These are phyloP conservation scores for Nannochloris sp. DNA, from an alignment of 139 green algal species.

Conservation along the genomic window DNA sequence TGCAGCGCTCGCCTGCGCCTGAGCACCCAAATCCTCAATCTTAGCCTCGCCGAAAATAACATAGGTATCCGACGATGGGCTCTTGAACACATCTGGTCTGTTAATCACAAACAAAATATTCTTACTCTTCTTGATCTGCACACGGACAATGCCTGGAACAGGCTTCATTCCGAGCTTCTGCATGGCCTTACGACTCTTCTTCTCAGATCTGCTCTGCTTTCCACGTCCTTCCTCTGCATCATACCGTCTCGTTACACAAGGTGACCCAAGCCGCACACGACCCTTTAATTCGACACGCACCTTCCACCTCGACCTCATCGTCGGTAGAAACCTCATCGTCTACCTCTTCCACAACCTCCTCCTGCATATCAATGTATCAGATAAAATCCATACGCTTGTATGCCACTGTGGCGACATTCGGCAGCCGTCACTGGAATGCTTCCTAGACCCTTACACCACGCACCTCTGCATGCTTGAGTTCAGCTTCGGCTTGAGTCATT, in stretches of 20 bases:
- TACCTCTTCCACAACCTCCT: slow-evolving; percentile 23
- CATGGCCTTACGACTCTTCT: slow-evolving; percentile 98
- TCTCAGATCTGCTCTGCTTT: slow-evolving; percentile 94
- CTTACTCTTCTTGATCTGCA: slow-evolving; percentile 98
- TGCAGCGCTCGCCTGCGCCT: slow-evolving; percentile 65
- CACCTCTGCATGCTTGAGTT: slow-evolving; percentile 1
- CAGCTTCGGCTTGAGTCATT: slow-evolving; percentile 14
- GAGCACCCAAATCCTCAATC: slow-evolving; percentile 94
- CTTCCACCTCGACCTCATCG: slow-evolving; percentile 19
- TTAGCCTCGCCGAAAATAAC: slow-evolving; percentile 99
- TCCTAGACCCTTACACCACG: background rate
- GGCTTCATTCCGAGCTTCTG: slow-evolving; percentile 99
- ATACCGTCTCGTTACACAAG: background rate
- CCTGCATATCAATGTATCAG: background rate
- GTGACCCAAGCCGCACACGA: background rate
- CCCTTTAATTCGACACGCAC: background rate
- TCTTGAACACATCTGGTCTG: slow-evolving; percentile 96
- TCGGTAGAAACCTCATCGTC: slow-evolving; percentile 26
- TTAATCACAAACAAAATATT: slow-evolving; percentile 96
- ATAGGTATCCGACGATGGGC: slow-evolving; percentile 90
- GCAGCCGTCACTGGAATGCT: background rate
- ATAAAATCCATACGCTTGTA: background rate
- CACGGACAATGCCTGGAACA: slow-evolving; percentile 74
- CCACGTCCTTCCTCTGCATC: slow-evolving; percentile 41
- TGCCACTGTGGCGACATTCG: background rate